Percentiles rank a stretch among this genome's conserved stretches.
Evolutionary conservation across 345 rosid genomes (phyloP).

Genomic region (Draba incana): DNA sequence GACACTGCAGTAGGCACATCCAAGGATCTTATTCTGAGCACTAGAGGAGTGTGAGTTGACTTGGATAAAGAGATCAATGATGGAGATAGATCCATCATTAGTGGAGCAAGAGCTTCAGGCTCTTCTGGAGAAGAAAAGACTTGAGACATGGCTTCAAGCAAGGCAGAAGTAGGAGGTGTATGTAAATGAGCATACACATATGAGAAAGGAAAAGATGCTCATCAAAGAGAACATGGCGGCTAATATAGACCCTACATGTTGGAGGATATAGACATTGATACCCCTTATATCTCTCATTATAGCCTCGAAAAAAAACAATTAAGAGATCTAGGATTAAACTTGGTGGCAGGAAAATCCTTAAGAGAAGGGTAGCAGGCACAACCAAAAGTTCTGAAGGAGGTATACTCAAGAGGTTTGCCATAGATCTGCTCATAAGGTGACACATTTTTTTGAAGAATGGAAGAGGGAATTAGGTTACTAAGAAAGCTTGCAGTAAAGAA

Average conservation of each 20-base stretch:
- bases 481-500: not conserved
- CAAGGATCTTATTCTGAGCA: too few relatives aligned
- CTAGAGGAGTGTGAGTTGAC: too few relatives aligned
- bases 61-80: too few relatives aligned
- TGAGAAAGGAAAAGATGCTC: not conserved
- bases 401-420: not conserved
- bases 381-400: not conserved
- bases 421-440: not conserved
- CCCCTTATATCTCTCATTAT: not conserved
- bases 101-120: too few relatives aligned
- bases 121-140: too few relatives aligned
- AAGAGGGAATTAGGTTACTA: not conserved
- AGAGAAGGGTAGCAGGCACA: not conserved
- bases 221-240: not conserved
- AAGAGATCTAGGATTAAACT: not conserved
- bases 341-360: not conserved
- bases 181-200: too few relatives aligned
- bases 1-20: too few relatives aligned
- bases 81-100: too few relatives aligned
- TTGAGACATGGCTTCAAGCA: too few relatives aligned
- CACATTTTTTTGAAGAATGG: rapidly evolving
- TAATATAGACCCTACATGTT: not conserved
- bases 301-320: not conserved
- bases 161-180: too few relatives aligned
- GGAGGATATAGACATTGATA: not conserved